A percentile compares a stretch with the other conserved stretches of the same genome.
These are phyloP conservation scores for Tolypocladium tropicale DNA, from an alignment of 2,329 filamentous ascomycete species.

Conservation along the genomic window DNA sequence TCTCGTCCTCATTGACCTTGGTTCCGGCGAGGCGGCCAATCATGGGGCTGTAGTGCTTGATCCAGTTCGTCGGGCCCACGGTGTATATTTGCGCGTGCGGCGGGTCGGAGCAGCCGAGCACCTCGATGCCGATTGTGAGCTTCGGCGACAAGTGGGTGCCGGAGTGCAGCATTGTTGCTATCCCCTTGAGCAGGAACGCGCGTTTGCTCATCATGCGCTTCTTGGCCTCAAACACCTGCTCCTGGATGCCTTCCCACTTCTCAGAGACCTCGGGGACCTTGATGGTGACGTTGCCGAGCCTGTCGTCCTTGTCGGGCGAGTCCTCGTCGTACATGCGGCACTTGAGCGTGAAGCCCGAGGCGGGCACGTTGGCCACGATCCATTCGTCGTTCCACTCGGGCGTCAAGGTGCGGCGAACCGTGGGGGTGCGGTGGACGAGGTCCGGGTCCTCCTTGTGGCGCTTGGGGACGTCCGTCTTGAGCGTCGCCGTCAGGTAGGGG, in stretches of 20 bases:
- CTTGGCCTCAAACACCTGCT: slow-evolving; percentile 59
- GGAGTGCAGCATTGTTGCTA: slow-evolving; percentile 52
- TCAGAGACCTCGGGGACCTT: slow-evolving; percentile 49
- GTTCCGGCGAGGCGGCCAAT: slow-evolving; percentile 72
- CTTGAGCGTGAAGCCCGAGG: slow-evolving; percentile 73
- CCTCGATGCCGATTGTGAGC: slow-evolving; percentile 62
- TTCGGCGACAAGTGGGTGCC: slow-evolving; percentile 58
- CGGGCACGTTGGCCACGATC: slow-evolving; percentile 79
- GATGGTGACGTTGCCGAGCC: slow-evolving; percentile 77
- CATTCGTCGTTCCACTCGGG: slow-evolving; percentile 79
- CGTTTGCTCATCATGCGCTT: slow-evolving; percentile 82
- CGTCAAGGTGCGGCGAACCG: slow-evolving; percentile 59
- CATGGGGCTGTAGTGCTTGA: slow-evolving; percentile 80
- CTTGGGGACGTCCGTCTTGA: slow-evolving; percentile 58
- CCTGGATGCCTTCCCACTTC: slow-evolving; percentile 57
- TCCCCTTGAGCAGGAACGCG: slow-evolving; percentile 65
- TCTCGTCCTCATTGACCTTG: slow-evolving; percentile 53
- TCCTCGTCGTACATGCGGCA: slow-evolving; percentile 88
- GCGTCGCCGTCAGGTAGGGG: slow-evolving; percentile 69
- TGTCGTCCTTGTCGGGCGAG: slow-evolving; percentile 73
- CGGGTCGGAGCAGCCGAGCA: slow-evolving; percentile 65
- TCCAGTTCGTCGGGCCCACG: slow-evolving; percentile 63
- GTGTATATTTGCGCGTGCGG: slow-evolving; percentile 67
- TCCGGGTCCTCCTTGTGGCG: slow-evolving; percentile 80
- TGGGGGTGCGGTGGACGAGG: slow-evolving; percentile 64